Base-by-base conservation (phyloP, 1,139 yeast genomes). In the Yamadazyma taylorii region DNA sequence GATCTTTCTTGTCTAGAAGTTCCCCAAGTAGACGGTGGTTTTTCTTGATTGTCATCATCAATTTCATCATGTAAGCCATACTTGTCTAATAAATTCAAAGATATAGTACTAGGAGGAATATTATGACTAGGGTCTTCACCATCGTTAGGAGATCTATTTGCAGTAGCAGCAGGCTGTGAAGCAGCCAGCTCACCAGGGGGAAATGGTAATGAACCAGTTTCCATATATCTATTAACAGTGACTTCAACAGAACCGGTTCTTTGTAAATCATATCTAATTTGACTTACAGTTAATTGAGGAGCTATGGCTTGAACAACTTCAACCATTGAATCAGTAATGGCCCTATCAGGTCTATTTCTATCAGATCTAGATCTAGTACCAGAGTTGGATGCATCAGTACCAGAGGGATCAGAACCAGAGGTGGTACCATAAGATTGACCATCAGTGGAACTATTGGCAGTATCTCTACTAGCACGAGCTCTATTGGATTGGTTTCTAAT, bases 221-320 rank as follows among this genome's bases (percentile, higher is more conserved):
- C 74, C 63, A 88, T 66, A 44, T 71, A 82, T 37, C 81, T 70
- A 40, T 88, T 87, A 15, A 89, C 80, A 0, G 97, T 89, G 9
- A 63, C 73, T 56, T 87, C 92, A 1, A 90, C 90, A 5, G 85
- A 81, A 1, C 95, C 95, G 0, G 94, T 76, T 40, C 78, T 70
- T 52, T 79, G 77, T 47, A 78, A 63, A 52, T 80, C 87, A 43
- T 69, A 64, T 42, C 77, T 66, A 43, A 90, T 87, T 56, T 86
- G 95, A n/a, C 75, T 85, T 7, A 63, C 73, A 0, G 86, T 69
- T 34, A 87, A 64, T 24, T 71, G 70, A 1, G 97, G 97, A 0
- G 89, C 96, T 44, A 90, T 70, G 19, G 89, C 78, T 50, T 81
- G 87, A 1, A 90, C 97, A 1, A 86, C 82, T 47, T 85, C 94